A percentile compares a stretch with the other conserved stretches of the same genome.
Conservation (phyloP, 2,329 filamentous ascomycete genomes). For the Aspergillus fumigatiaffinis region DNA sequence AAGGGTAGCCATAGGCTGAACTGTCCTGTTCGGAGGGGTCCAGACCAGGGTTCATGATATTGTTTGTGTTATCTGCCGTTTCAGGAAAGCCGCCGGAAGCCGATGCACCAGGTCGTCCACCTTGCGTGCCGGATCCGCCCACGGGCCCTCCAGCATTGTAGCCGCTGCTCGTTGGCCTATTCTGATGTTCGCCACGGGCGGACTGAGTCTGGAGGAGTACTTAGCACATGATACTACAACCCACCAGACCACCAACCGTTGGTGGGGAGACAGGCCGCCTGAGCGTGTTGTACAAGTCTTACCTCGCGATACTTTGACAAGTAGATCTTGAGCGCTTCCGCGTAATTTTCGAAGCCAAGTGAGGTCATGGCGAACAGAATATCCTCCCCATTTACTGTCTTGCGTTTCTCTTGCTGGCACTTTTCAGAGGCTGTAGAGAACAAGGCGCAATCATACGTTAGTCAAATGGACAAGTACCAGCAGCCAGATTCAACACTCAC, state of each 20-base stretch:
- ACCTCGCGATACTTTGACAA: constrained; percentile 97
- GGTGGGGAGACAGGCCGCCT: constrained; percentile 1
- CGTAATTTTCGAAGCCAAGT: constrained; percentile 97
- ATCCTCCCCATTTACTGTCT: constrained; percentile 98
- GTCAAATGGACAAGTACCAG: not conserved
- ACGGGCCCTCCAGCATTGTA: constrained; percentile 40
- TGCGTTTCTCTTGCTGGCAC: constrained; percentile 98
- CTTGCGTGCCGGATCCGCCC: constrained; percentile 29
- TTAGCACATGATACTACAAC: constrained; percentile 23
- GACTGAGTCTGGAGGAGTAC: constrained; percentile 66
- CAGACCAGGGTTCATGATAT: constrained; percentile 41
- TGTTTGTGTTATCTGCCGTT: constrained; percentile 41
- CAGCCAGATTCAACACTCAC: constrained; percentile 51
- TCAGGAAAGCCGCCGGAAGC: constrained; percentile 34
- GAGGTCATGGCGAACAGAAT: constrained; percentile 99
- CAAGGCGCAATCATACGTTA: constrained; percentile 4
- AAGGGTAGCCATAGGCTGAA: constrained; percentile 43
- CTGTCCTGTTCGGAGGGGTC: constrained; percentile 45
- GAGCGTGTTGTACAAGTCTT: constrained; percentile 45
- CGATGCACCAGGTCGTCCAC: constrained; percentile 28
- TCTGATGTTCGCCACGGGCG: constrained; percentile 64
- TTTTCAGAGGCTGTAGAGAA: constrained; percentile 82
- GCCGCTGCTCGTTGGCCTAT: constrained; percentile 51
- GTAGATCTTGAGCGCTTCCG: constrained; percentile 96
- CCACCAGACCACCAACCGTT: constrained; percentile 28